Conservation (phyloP, 1,139 yeast genomes). For the Arxiozyma slooffiae region DNA sequence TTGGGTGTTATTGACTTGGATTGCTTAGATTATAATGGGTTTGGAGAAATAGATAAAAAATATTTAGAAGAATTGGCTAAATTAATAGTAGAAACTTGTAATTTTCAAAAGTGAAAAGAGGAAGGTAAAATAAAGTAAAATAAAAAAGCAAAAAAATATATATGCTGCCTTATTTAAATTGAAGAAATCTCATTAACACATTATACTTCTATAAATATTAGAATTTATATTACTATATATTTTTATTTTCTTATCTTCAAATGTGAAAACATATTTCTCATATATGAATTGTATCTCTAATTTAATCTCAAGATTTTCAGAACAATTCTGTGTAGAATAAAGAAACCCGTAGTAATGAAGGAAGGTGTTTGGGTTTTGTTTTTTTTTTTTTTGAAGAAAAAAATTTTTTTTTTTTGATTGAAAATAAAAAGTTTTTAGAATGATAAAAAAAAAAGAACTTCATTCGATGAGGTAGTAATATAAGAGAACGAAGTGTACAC, state of each 20-base stretch:
- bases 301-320: no score
- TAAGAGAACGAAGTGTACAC: not conserved
- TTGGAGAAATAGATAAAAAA: constrained; percentile 50
- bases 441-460: not conserved
- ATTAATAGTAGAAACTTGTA: constrained; percentile 38
- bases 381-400: no score
- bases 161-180: not conserved
- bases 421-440: no score
- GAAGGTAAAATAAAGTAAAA: not conserved
- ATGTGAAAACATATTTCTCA: no score
- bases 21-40: constrained; percentile 55
- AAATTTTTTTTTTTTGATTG: not conserved
- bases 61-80: constrained; percentile 52
- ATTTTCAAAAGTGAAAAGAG: not conserved
- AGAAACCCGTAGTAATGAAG: no score
- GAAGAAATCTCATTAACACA: not conserved
- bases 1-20: constrained; percentile 84
- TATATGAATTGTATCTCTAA: no score
- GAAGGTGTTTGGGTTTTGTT: not conserved
- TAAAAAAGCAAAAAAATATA: no score
- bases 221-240: no score
- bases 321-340: no score
- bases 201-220: no score
- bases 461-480: not conserved
- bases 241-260: no score